A percentile compares a stretch with the other conserved stretches of the same genome.
Conservation (phyloP, 345 rosid species). For the Populus pruinosa region DNA sequence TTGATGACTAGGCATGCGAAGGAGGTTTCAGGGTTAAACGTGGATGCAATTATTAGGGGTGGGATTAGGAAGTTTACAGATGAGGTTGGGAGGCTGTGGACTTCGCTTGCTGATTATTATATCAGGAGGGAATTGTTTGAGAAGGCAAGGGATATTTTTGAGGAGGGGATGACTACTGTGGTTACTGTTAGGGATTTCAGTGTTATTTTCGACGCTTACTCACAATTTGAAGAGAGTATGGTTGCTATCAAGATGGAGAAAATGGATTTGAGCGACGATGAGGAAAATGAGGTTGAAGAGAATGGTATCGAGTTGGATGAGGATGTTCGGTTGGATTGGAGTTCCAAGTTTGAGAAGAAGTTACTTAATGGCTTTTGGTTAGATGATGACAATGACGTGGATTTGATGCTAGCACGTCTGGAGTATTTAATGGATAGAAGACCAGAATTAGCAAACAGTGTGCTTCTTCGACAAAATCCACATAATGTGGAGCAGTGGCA, state of each 20-base stretch:
- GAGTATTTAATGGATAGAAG: conserved; percentile 80
- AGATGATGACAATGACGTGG: conserved; percentile 77
- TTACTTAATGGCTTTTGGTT: conserved; percentile 82
- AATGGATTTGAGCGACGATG: conserved; percentile 63
- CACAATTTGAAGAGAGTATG: conserved; percentile 80
- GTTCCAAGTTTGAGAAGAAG: conserved; percentile 69
- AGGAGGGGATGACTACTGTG: conserved; percentile 94
- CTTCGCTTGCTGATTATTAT: conserved; percentile 92
- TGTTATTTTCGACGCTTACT: conserved; percentile 84
- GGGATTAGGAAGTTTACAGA: conserved; percentile 90
- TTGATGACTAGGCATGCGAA: conserved; percentile 78
- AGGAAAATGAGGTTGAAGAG: conserved; percentile 42
- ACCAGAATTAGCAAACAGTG: conserved; percentile 89
- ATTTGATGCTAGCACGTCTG: conserved; percentile 76
- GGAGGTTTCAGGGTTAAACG: conserved; percentile 82
- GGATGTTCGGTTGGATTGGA: conserved; percentile 63
- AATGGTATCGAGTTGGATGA: conserved; percentile 47
- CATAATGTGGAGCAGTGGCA: conserved; percentile 99
- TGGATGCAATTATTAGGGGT: conserved; percentile 92
- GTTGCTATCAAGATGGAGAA: conserved; percentile 66
- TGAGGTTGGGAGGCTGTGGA: conserved; percentile 94
- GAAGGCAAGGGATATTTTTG: conserved; percentile 90
- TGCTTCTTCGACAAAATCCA: conserved; percentile 89
- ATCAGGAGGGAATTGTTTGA: conserved; percentile 79
- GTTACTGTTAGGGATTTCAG: conserved; percentile 91